Percentiles rank a stretch among this genome's conserved stretches.
Evolutionary conservation across 2,329 filamentous ascomycete species (phyloP).

Genomic region (Colletotrichum neosansevieriae): DNA sequence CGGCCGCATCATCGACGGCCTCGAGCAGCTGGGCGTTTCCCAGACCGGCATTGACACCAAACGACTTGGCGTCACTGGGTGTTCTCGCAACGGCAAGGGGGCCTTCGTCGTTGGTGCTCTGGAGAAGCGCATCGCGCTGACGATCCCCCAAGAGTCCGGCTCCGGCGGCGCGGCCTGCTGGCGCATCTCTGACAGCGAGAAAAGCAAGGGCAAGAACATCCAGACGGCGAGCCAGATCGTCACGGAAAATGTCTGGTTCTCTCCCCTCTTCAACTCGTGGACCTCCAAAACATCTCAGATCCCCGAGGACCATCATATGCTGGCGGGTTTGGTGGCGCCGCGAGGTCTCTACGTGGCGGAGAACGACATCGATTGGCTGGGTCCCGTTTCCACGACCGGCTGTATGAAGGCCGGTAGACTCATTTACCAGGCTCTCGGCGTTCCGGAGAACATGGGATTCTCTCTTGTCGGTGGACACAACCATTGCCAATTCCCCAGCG

Average conservation of each 20-base stretch:
- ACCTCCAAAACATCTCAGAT: constrained; percentile 58
- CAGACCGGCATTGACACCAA: no score
- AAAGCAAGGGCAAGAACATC: constrained; percentile 66
- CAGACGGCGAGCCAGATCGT: constrained; percentile 71
- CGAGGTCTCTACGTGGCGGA: constrained; percentile 67
- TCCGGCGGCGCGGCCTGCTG: constrained; percentile 72
- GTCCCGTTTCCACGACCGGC: constrained; percentile 66
- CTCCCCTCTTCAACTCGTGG: constrained; percentile 64
- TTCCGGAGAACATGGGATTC: constrained; percentile 68
- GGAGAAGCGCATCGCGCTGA: constrained; percentile 69
- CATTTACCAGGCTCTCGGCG: constrained; percentile 67
- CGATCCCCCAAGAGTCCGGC: constrained; percentile 72
- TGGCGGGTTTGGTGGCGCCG: constrained; percentile 68
- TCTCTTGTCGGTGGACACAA: constrained; percentile 65
- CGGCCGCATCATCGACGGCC: no score
- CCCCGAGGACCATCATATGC: constrained; percentile 69
- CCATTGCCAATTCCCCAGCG: constrained; percentile 68
- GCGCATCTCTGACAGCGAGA: constrained; percentile 65
- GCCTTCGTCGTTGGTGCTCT: constrained; percentile 72
- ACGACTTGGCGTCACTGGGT: no score
- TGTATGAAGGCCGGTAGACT: constrained; percentile 68
- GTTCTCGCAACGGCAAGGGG: constrained; percentile 48
- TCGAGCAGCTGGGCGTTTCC: no score
- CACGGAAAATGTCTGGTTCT: constrained; percentile 74
- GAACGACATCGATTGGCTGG: constrained; percentile 71